A percentile compares a stretch with the other conserved stretches of the same genome.
Conservation (phyloP, 2,329 filamentous ascomycete genomes). For the Emergomyces africanus region DNA sequence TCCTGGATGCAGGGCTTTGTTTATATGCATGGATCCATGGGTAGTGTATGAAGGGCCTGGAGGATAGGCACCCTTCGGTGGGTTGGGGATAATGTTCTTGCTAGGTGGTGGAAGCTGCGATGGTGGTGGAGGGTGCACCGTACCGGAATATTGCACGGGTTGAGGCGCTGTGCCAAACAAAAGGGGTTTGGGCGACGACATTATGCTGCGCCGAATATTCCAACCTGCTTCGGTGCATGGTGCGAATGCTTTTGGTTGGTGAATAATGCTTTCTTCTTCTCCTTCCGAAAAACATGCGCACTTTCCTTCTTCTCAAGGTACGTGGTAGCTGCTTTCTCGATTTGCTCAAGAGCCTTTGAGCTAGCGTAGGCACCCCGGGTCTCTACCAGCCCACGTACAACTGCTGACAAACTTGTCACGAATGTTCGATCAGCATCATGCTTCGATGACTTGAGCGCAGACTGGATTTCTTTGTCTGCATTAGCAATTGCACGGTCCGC, state of each 20-base stretch:
- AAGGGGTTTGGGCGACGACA: not conserved
- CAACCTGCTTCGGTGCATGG: not conserved
- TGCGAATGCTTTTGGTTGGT: not conserved
- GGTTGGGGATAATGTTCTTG: not conserved
- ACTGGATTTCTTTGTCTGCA: conserved; percentile 8
- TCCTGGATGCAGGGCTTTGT: not conserved
- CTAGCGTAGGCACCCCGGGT: conserved; percentile 4
- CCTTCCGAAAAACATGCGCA: not conserved
- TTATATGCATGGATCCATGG: not conserved
- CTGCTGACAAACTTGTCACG: conserved; percentile 7
- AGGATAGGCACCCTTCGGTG: not conserved
- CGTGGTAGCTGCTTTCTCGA: conserved; percentile 39
- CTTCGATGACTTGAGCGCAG: not conserved
- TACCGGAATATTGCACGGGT: not conserved
- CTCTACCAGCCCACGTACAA: conserved; percentile 7
- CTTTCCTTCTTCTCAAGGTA: conserved; percentile 31
- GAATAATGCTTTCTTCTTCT: not conserved
- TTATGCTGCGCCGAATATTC: not conserved
- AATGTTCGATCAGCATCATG: conserved; percentile 8
- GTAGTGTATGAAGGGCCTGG: not conserved
- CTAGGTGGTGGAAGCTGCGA: not conserved
- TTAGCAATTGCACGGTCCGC: conserved; percentile 8
- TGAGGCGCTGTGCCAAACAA: not conserved
- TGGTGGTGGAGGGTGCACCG: not conserved
- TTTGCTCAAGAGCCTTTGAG: conserved; percentile 36